phyloP scores from a whole-genome alignment of 306 rosid species.

The Castanea sativa region DNA sequence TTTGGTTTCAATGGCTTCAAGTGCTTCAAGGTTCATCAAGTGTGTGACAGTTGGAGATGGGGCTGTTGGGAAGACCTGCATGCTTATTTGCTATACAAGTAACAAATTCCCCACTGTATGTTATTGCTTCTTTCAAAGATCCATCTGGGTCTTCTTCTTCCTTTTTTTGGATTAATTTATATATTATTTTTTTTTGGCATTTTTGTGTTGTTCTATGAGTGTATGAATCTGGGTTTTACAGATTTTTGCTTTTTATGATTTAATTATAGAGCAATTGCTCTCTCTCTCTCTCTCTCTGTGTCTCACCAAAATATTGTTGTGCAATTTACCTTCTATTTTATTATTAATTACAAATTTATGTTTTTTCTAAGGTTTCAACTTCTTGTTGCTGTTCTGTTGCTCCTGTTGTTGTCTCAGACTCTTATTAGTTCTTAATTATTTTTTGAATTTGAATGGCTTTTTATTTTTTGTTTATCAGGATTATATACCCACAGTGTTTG shows the following conservation, averaged over 20 bases:
- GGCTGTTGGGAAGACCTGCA: slow-evolving; percentile 90
- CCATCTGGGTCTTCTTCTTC: slow-evolving; percentile 20
- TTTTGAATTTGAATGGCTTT: background rate
- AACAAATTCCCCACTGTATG: slow-evolving; percentile 86
- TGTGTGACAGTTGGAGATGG: slow-evolving; percentile 95
- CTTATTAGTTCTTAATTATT: slow-evolving; percentile 11
- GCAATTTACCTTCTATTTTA: background rate
- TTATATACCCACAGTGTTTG: slow-evolving; percentile 88
- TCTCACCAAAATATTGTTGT: background rate
- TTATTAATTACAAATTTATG: background rate
- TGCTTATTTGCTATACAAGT: slow-evolving; percentile 94
- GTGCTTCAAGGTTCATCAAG: slow-evolving; percentile 84
- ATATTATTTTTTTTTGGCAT: background rate
- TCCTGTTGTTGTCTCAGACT: slow-evolving; percentile 17
- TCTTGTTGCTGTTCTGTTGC: background rate
- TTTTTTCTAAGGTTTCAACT: slow-evolving; percentile 6
- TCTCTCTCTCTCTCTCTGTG: background rate
- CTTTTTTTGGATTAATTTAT: background rate
- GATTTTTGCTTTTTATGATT: slow-evolving; percentile 26
- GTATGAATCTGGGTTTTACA: slow-evolving; percentile 35
- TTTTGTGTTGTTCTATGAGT: background rate
- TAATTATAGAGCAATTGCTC: background rate
- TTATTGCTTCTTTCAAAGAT: slow-evolving; percentile 23
- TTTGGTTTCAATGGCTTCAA: slow-evolving; percentile 62
- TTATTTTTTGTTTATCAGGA: slow-evolving; percentile 50